Evolutionary conservation across 495 filamentous ascomycete species (phyloP), one percentile per base, ranked within the genome.

Genomic region (Xylaria scruposa): DNA sequence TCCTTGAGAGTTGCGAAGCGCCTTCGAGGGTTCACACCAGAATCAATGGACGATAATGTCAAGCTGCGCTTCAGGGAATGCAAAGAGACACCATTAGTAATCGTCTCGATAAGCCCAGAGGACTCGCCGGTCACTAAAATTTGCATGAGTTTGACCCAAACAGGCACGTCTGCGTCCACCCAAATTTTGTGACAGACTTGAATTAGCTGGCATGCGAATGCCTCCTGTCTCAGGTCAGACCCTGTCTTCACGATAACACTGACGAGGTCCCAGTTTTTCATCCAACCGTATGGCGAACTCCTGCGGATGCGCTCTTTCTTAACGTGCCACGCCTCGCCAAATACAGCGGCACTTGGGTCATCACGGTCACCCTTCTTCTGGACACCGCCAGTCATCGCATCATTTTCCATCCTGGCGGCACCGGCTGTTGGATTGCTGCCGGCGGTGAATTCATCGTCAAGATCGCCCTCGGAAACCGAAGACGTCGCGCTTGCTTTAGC

Each of bases 161-260:
- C 91, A n/a, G 88, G 87, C 33, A 92, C 88, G 24, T 80, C 78
- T n/a, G 91, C 88, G 58, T 91, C 90, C 44, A 89, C 78, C 91
- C 91, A 94, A 76, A 93, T 92, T 82, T 89, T 92, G 75, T 89
- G 84, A 78, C 91, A 93, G 44, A 93, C 89, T 56, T 86, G 84
- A 75, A 94, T 94, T 19, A 94, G 85, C 79, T 94, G 91, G 78
- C 91, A 92, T 10, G 91, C 91, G 76, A 94, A 94, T 0, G 91
- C 90, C 81, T 94, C 91, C 79, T 94, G 91, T 60, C 91, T 83
- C 49, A 94, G 83, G 78, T 94, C 91, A 1, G 90, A 89, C 36
- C 91, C 91, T 40, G 91, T 94, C 78, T 94, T 94, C 69, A 94
- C 90, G 77, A 94, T 94, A 61, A 94, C 91, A 76, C 90, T 92